Conservation (phyloP, 257 asterid genomes). For the Coffea eugenioides region DNA sequence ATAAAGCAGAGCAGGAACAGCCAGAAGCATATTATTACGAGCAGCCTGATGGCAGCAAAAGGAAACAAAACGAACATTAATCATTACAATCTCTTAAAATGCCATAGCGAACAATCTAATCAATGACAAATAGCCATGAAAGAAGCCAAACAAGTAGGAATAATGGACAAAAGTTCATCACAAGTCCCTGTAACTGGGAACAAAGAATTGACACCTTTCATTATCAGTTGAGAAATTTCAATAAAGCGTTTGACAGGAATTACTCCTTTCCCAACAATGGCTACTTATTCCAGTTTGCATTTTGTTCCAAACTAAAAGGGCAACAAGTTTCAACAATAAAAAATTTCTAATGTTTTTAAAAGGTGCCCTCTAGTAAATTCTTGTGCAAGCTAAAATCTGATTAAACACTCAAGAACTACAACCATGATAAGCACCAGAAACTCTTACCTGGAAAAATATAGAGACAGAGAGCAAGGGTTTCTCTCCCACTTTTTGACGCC, state of each 20-base stretch:
- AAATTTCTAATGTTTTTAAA: not conserved
- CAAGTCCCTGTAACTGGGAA: not conserved
- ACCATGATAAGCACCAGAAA: slow-evolving; percentile 11
- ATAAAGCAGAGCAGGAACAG: slow-evolving; percentile 94
- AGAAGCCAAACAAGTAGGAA: not conserved
- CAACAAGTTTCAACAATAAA: not conserved
- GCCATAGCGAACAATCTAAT: not conserved
- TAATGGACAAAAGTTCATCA: not conserved
- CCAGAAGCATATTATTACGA: slow-evolving; percentile 73
- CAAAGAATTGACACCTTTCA: not conserved
- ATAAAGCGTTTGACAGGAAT: not conserved
- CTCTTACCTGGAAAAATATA: slow-evolving; percentile 70
- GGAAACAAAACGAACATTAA: slow-evolving; percentile 8
- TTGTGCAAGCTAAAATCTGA: not conserved
- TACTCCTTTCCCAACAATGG: not conserved
- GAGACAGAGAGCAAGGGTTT: slow-evolving; percentile 83
- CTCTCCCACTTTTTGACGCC: slow-evolving; percentile 88
- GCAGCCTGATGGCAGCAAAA: slow-evolving; percentile 70
- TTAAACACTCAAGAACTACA: slow-evolving; percentile 7
- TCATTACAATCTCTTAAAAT: not conserved
- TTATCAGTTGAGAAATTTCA: not conserved
- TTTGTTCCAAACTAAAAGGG: not conserved
- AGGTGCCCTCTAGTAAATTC: not conserved
- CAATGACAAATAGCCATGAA: not conserved
- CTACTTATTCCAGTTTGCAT: not conserved